Base-by-base conservation (phyloP, 169 alveolate species). In the Toxoplasma gondii region DNA sequence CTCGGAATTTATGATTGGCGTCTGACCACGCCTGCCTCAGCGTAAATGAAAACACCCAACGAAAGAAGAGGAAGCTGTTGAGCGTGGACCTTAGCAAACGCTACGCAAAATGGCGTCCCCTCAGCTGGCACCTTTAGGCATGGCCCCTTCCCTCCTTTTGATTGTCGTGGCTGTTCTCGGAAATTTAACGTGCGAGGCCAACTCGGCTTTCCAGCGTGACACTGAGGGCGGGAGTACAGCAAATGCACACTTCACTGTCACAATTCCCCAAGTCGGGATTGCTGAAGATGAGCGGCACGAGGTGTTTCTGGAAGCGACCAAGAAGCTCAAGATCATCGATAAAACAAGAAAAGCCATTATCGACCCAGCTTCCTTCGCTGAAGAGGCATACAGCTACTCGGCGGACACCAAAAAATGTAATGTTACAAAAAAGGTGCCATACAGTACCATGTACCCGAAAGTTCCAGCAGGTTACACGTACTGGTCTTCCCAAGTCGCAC, bases 261-360 rank as follows among this genome's bases (percentile, higher is more conserved):
- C 27, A 53, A 78, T 78, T n/a, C 87, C 87, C 16, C 41, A 22
- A 1, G 87, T 19, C 1, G 87, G 87, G 24, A 78, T 78, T 27
- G 87, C 87, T 34, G 45, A 78, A 39, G 87, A 78, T 78, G 87
- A 78, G 87, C 87, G 34, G 87, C 87, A 78, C 87, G 87, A 78
- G 87, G 87, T 78, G 87, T 38, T 19, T 34, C 87, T 78, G 16
- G 87, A n/a, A 31, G 87, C 45, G 43, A 39, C 45, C 45, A 39
- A 78, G 53, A 27, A 12, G 45, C 45, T 78, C 53, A 41, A 78
- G 44, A 78, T 78, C 87, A 39, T 34, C 31, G 87, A 78, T 5
- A 78, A 78, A 34, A 78, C 87, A 17, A 78, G 34, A 34, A 38
- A 34, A 9, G 87, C 87, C 27, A 31, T 39, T 34, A 0, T n/a